Evolutionary conservation across 208 protist species (phyloP), one percentile per base, ranked within the genome.

Genomic region (Leishmania major): DNA sequence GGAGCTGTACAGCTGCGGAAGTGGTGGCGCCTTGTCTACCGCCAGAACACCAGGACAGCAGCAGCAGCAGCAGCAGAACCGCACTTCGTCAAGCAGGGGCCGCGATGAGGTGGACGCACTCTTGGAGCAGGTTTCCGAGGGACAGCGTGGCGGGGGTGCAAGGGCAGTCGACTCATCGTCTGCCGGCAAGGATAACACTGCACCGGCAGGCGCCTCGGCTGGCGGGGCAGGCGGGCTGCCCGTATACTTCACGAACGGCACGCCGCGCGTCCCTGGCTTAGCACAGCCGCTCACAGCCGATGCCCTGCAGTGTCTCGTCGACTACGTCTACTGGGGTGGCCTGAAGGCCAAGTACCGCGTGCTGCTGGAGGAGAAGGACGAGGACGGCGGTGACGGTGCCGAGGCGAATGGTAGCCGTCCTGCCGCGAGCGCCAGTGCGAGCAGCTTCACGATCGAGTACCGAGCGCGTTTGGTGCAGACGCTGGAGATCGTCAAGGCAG

Each of bases 281-380:
- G 80, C 85, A 49, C 82, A 90, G 19, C 74, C 90, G 5, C 78
- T 97, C 28, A 89, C 88, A 13, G 80, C 83, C 13, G 89, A 92
- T 17, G 90, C 90, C 28, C 85, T 96, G 71, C 69, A 86, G 82
- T 90, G 79, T 67, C 81, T 96, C 31, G 71, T 86, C 10, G 90
- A 94, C 74, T 96, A 95, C 78, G 60, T 95, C 49, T 94, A 94
- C 77, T 94, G 88, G 86, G 93, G 93, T 35, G 93, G 90, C 43
- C 82, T 96, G 43, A 83, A 74, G 62, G 79, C 81, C 19, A 87
- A 88, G 59, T 93, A 87, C 69, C 85, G 84, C n/a, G 66, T 90
- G 47, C 70, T 95, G 53, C 67, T 93, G 62, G 90, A 94, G 69
- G 91, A 83, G 73, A 75, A 77, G 51, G 88, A 91, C 47, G 89